Evolutionary conservation across 1,284 basidiomycete genomes (phyloP).

Genomic region (Malassezia dermatis): DNA sequence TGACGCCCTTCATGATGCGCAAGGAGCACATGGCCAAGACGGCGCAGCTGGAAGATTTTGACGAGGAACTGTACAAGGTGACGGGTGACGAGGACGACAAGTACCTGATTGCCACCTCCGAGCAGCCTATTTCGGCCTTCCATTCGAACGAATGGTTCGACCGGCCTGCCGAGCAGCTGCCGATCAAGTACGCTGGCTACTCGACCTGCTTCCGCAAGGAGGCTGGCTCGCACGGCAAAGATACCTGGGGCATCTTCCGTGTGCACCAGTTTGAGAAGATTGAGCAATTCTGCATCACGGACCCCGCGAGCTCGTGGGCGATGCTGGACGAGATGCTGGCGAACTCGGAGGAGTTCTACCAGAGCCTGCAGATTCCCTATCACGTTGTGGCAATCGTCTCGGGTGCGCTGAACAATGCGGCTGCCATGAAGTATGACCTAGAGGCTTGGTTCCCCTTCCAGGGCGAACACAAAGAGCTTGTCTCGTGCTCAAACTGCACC

Average conservation of each 20-base stretch:
- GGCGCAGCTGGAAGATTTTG: slow-evolving; percentile 92
- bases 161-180: slow-evolving; percentile 75
- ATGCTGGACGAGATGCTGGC: slow-evolving; percentile 84
- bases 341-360: slow-evolving; percentile 86
- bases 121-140: slow-evolving; percentile 92
- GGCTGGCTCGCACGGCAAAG: slow-evolving; percentile 87
- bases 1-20: slow-evolving; percentile 97
- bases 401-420: slow-evolving; percentile 89
- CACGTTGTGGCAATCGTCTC: slow-evolving; percentile 91
- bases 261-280: slow-evolving; percentile 99
- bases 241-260: slow-evolving; percentile 99
- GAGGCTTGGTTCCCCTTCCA: slow-evolving; percentile 99
- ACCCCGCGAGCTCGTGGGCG: slow-evolving; percentile 73
- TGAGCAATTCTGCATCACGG: slow-evolving; percentile 86
- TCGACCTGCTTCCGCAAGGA: slow-evolving; percentile 99
- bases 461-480: slow-evolving; percentile 77
- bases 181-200: slow-evolving; percentile 63
- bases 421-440: slow-evolving; percentile 90
- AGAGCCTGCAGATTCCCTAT: slow-evolving; percentile 82
- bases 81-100: slow-evolving; percentile 83
- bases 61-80: slow-evolving; percentile 96
- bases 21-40: slow-evolving; percentile 95
- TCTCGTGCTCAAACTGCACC: slow-evolving; percentile 51
- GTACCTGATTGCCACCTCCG: slow-evolving; percentile 95
- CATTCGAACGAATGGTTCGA: slow-evolving; percentile 97